Conservation (phyloP, 2,329 filamentous ascomycete species). For the Colletotrichum chrysophilum region DNA sequence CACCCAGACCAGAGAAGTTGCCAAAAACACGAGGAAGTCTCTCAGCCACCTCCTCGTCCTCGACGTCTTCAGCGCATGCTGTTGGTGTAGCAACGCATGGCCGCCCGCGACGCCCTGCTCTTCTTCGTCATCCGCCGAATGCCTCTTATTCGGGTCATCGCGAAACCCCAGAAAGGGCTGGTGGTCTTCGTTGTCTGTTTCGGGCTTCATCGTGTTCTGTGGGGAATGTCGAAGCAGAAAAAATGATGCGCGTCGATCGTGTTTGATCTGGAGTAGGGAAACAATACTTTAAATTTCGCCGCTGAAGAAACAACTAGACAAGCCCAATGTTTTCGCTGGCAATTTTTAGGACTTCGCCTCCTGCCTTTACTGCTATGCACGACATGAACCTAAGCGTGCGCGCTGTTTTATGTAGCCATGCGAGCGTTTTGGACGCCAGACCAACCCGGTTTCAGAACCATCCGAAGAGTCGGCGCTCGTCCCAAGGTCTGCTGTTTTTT, state of each 20-base stretch:
- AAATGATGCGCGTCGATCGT: background rate
- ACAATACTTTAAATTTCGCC: background rate
- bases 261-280: background rate
- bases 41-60: background rate
- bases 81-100: background rate
- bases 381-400: background rate
- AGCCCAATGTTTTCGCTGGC: rapidly evolving
- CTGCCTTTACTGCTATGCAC: background rate
- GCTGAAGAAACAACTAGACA: background rate
- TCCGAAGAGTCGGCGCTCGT: background rate
- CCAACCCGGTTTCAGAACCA: constrained; percentile 4
- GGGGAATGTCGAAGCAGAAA: background rate
- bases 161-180: constrained; percentile 14
- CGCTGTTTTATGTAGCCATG: background rate
- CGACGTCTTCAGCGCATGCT: background rate
- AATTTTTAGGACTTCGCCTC: background rate
- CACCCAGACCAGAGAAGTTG: constrained; percentile 26
- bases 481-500: background rate
- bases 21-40: background rate
- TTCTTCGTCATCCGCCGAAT: background rate
- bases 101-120: background rate
- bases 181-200: background rate
- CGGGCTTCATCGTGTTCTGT: background rate
- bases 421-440: background rate
- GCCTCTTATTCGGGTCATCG: background rate